These are phyloP conservation scores for Phlebopus sp. DNA, from an alignment of 1,284 basidiomycete species.

Conservation along the genomic window DNA sequence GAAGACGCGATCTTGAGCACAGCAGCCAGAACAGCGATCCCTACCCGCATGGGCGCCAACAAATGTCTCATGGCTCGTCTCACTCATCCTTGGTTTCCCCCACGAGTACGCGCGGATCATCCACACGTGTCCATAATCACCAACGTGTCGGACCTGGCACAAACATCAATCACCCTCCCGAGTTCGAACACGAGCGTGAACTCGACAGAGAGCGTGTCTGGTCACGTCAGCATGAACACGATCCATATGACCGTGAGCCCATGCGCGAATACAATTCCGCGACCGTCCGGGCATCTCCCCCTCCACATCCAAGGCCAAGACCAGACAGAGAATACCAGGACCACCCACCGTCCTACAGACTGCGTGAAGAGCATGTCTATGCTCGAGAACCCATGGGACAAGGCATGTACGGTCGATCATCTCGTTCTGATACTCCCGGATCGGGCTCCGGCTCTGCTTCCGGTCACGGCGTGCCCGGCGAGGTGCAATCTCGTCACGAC, in stretches of 20 bases:
- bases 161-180: constrained; percentile 44
- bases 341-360: constrained; percentile 36
- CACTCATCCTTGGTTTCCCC: constrained; percentile 35
- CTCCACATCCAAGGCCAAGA: constrained; percentile 37
- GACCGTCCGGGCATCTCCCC: constrained; percentile 37
- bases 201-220: constrained; percentile 42
- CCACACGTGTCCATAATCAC: constrained; percentile 52
- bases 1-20: constrained; percentile 43
- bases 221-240: constrained; percentile 47
- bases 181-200: constrained; percentile 45
- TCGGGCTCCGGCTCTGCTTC: constrained; percentile 44
- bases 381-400: constrained; percentile 40
- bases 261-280: constrained; percentile 32
- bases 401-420: constrained; percentile 35
- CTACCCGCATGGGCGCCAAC: constrained; percentile 30
- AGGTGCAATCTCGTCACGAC: constrained; percentile 47
- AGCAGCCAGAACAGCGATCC: constrained; percentile 27
- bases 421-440: constrained; percentile 55
- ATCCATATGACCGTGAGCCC: constrained; percentile 38
- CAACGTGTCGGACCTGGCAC: constrained; percentile 64
- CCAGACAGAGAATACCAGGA: constrained; percentile 36
- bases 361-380: constrained; percentile 45
- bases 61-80: constrained; percentile 38
- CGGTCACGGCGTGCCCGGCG: constrained; percentile 37
- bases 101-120: constrained; percentile 32